phyloP scores from a whole-genome alignment of 495 filamentous ascomycete genomes.

The Cryomyces minteri region DNA sequence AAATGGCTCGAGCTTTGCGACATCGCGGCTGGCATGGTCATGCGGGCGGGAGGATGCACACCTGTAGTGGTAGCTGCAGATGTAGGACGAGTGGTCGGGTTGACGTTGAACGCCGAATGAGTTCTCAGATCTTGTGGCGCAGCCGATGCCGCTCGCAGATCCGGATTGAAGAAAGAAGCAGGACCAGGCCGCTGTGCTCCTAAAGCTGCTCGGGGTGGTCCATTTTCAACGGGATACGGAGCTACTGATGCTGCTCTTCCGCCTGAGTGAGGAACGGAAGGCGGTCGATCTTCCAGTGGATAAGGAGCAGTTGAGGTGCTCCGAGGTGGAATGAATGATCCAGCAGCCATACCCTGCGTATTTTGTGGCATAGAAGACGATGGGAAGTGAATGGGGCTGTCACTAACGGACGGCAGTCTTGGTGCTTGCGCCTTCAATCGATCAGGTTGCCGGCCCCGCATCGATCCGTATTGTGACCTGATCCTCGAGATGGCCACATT shows the following conservation, averaged over 20 bases:
- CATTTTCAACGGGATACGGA: constrained; percentile 34
- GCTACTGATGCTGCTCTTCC: constrained; percentile 21
- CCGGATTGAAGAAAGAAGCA: constrained; percentile 19
- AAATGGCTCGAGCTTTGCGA: neutral
- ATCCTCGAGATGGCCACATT: constrained; percentile 77
- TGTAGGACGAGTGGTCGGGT: constrained; percentile 1
- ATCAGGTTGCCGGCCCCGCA: constrained; percentile 50
- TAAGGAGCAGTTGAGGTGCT: constrained; percentile 28
- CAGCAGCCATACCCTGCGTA: neutral
- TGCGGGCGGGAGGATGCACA: no score
- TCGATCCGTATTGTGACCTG: constrained; percentile 82
- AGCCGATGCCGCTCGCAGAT: constrained; percentile 9
- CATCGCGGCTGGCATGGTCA: neutral
- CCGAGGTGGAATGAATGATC: neutral
- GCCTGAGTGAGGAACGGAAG: constrained; percentile 12
- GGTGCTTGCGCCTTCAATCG: constrained; percentile 30
- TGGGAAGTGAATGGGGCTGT: neutral
- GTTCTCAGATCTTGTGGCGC: neutral
- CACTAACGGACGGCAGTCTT: neutral
- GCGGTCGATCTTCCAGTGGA: constrained; percentile 36
- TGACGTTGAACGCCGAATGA: constrained; percentile 15
- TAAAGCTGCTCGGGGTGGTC: constrained; percentile 14
- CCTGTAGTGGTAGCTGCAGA: no score
- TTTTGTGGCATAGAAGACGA: neutral
- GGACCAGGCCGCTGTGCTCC: constrained; percentile 13